A percentile compares a stretch with the other conserved stretches of the same genome.
These are phyloP conservation scores for Sclerotinia minor DNA, from an alignment of 2,329 filamentous ascomycete genomes.

Conservation along the genomic window DNA sequence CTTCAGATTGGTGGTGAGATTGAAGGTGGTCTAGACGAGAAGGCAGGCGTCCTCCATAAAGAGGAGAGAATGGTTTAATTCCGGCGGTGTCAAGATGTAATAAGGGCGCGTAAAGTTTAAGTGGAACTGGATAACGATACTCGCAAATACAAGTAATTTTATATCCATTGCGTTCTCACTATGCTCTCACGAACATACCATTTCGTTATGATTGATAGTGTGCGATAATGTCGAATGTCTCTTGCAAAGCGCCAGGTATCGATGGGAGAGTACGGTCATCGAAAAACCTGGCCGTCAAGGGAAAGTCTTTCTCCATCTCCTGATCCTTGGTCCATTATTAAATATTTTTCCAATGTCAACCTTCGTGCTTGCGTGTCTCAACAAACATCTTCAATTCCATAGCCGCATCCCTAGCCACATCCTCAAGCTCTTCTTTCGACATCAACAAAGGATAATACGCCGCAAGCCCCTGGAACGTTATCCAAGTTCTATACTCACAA, in stretches of 20 bases:
- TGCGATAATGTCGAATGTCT: neutral
- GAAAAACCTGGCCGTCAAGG: neutral
- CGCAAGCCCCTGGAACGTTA: constrained; percentile 31
- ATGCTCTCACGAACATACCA: neutral
- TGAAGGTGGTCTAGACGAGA: constrained; percentile 16
- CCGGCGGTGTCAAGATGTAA: neutral
- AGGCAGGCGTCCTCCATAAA: constrained; percentile 15
- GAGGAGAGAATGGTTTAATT: constrained; percentile 20
- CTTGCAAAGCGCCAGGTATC: neutral
- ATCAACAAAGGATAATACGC: constrained; percentile 33
- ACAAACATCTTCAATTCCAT: constrained; percentile 19
- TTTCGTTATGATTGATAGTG: neutral
- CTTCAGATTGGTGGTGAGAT: constrained; percentile 11
- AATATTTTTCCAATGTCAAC: neutral
- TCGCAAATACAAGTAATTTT: constrained; percentile 9
- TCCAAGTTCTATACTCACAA: constrained; percentile 34
- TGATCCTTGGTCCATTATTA: neutral
- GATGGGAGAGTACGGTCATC: neutral
- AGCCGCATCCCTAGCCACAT: constrained; percentile 19
- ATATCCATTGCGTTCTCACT: neutral
- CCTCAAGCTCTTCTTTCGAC: constrained; percentile 28
- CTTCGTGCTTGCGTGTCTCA: constrained; percentile 10
- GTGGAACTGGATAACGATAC: neutral
- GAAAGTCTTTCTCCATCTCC: neutral
- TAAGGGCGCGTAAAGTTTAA: neutral